Conservation (phyloP, 305 asterid genomes). For the Stenogyne calaminthoides region DNA sequence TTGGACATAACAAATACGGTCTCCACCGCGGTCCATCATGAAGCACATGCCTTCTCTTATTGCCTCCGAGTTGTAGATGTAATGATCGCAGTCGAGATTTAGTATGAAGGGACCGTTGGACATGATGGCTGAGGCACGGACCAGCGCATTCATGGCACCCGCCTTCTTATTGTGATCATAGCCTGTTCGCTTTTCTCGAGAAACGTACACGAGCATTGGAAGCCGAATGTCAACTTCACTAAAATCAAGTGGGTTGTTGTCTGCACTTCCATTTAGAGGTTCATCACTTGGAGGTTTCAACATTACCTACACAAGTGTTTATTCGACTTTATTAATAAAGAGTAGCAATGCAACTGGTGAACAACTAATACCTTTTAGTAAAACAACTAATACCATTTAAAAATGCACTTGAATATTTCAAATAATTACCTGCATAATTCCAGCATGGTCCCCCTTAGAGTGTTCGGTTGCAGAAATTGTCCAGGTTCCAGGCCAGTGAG, state of each 20-base stretch:
- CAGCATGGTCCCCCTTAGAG: constrained; percentile 86
- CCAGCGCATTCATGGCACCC: constrained; percentile 86
- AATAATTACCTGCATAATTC: constrained; percentile 75
- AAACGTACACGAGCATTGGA: constrained; percentile 75
- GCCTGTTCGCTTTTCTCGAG: constrained; percentile 86
- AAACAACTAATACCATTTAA: no score
- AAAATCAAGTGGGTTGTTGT: constrained; percentile 53
- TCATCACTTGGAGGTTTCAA: constrained; percentile 89
- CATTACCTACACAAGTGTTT: constrained; percentile 60
- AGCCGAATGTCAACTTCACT: constrained; percentile 72
- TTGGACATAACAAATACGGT: constrained; percentile 73
- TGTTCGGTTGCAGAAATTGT: constrained; percentile 59
- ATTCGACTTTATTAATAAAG: not conserved
- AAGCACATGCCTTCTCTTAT: constrained; percentile 87
- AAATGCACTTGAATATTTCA: no score
- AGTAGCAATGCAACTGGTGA: no score
- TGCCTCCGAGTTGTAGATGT: constrained; percentile 74
- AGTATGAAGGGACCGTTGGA: constrained; percentile 84
- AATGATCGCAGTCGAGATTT: constrained; percentile 88
- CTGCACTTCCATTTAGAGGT: constrained; percentile 55
- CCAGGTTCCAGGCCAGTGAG: constrained; percentile 97
- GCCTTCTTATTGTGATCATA: constrained; percentile 89
- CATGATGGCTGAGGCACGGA: constrained; percentile 80
- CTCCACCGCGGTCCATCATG: constrained; percentile 94
- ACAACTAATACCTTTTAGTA: no score